Evolutionary conservation across 2,329 filamentous ascomycete species (phyloP).

Genomic region (Beauveria sp.): DNA sequence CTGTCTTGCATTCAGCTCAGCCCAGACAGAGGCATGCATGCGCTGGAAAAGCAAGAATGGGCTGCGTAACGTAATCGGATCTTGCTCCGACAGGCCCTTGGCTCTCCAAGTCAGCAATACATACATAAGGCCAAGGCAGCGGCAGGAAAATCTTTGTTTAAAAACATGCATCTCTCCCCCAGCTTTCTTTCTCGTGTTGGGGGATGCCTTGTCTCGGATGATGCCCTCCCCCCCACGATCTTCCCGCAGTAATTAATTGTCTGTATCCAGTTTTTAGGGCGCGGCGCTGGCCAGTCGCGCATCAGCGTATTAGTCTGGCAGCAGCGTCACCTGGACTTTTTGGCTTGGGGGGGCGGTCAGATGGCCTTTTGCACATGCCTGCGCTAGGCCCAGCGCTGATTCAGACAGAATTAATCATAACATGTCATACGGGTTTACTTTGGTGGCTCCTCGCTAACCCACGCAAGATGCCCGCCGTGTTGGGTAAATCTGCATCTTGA

Average conservation of each 20-base stretch:
- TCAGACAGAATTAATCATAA: too few relatives aligned
- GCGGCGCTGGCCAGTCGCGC: background rate
- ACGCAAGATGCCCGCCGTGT: background rate
- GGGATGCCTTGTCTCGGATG: background rate
- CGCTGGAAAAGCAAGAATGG: background rate
- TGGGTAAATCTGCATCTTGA: constrained; percentile 1
- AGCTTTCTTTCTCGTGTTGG: background rate
- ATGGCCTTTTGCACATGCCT: too few relatives aligned
- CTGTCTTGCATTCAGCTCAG: constrained; percentile 3
- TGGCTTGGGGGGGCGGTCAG: too few relatives aligned
- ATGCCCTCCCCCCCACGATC: background rate
- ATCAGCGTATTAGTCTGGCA: constrained; percentile 7
- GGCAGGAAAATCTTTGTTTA: too few relatives aligned
- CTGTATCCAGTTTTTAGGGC: too few relatives aligned
- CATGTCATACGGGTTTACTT: background rate
- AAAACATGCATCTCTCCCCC: background rate
- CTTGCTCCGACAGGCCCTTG: too few relatives aligned
- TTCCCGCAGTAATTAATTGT: background rate
- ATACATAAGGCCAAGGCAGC: too few relatives aligned
- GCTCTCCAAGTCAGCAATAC: too few relatives aligned
- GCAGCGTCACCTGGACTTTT: too few relatives aligned
- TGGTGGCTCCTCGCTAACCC: background rate
- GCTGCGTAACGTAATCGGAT: background rate
- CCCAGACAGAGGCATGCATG: background rate
- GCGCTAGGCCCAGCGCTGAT: too few relatives aligned